Percentiles rank a stretch among this genome's conserved stretches.
Evolutionary conservation across 371 early-diverging fungal species (phyloP).

Genomic region (Mortierella sp.): DNA sequence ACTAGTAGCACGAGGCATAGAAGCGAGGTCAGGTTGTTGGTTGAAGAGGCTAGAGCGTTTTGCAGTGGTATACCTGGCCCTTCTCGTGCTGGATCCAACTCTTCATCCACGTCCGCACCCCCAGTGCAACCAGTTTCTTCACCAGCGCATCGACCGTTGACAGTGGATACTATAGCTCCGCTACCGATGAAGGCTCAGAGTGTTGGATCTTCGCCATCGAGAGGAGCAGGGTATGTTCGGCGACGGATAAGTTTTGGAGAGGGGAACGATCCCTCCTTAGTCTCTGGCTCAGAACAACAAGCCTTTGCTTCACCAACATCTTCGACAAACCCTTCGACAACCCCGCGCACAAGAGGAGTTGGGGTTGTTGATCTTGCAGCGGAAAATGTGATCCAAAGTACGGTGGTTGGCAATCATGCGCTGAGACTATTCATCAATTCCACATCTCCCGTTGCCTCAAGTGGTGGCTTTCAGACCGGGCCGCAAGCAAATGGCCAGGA

Average conservation of each 20-base stretch:
- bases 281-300: neutral
- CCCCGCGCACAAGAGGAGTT: neutral
- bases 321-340: neutral
- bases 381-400: conserved; percentile 45
- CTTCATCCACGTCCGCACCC: neutral
- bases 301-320: neutral
- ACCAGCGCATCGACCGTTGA: conserved; percentile 4
- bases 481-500: conserved; percentile 32
- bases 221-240: neutral
- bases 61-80: conserved; percentile 28
- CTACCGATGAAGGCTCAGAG: neutral
- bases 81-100: neutral
- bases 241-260: conserved; percentile 14
- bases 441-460: conserved; percentile 20
- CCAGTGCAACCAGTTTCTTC: neutral
- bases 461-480: neutral
- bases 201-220: conserved; percentile 15
- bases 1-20: neutral
- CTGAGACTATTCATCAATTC: conserved; percentile 40
- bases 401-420: conserved; percentile 45
- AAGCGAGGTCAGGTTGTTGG: conserved; percentile 23
- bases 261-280: neutral
- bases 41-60: conserved; percentile 49
- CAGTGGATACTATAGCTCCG: neutral
- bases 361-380: conserved; percentile 44